Base-by-base conservation (phyloP, 1,139 yeast species). In the Magnusiomyces magnusii region DNA sequence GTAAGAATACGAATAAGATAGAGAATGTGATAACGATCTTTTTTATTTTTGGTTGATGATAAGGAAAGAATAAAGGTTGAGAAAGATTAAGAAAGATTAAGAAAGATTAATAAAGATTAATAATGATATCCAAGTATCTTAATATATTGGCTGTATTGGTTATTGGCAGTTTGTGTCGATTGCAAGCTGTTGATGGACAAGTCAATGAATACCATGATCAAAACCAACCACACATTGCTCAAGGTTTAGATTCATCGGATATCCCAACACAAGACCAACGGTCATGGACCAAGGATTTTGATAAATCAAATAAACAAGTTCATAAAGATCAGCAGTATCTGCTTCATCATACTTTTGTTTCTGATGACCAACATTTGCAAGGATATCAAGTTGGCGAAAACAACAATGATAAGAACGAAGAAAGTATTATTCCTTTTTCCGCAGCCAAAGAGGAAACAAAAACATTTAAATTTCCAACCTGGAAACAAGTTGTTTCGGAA, bases 381-480 rank as follows among this genome's bases (percentile, higher is more conserved):
- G 44, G 19, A 39, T 39, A 39, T n/a, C 44, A 17, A 15, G 5
- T 3, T 15, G 17, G 17, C 19, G 44, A 39, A 10, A n/a, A 19
- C 3, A 19, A 15, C 5, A n/a, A 9, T 15, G 44, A 39, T 3
- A 5, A 9, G 44, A n/a, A 9, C 17, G 19, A 39, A 39, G 44
- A 9, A 9, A 10, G 5, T 39, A 19, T 9, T 9, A n/a, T 19
- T 3, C 44, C 27, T 21, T 23, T 54, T 54, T 50, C 57, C 36
- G 59, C 59, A 57, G 59, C 56, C 47, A 56, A 57, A 25, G 53
- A 55, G 17, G 31, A 21, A 34, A 51, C n/a, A 10, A 17, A 7
- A 19, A 39, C 17, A 9, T 39, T 10, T 9, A 39, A n/a, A 39
- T 3, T n/a, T n/a, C n/a, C n/a, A 15, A n/a, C 19, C 19, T 39